Base-by-base conservation (phyloP, 164 flowering plant genomes). In the Kalanchoe fedtschenkoi region DNA sequence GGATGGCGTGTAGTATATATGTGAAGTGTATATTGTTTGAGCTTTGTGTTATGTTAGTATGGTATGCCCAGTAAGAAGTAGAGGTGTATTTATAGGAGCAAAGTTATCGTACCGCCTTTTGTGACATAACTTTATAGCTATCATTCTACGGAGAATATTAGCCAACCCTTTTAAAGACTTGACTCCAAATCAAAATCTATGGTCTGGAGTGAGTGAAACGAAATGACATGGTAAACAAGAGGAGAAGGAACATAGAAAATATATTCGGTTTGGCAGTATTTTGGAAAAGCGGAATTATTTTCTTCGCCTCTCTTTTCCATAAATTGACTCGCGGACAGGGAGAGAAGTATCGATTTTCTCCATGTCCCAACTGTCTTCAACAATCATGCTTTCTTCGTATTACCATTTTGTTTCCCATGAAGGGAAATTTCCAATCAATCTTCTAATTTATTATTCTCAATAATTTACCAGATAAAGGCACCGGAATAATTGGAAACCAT, bases 401-500 rank as follows among this genome's bases (percentile, higher is more conserved):
- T 39, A 13, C 5, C 9, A 9, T 39, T 4, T 4, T 39, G 43
- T 39, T 39, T 39, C 43, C 5, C 1, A 9, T 4, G 9, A 39
- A 9, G 43, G 13, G 4, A 39, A 2, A 9, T 39, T 39, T 39
- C 15, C 15, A 4, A 2, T 39, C 43, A 39, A 39, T 39, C 13
- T 39, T 17, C 37, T 34, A 9, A 34, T 6, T 34, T 9, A 34
- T 6, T 9, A 34, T 39, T 39, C 15, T 39, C 15, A 39, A 39
- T 39, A 39, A 13, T 39, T 39, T 9, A 39, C 43, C n/a, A 34
- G 7, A 34, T 34, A 34, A 34, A 34, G 37, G 37, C 37, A 34
- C 0, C 9, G 0, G 37, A 46, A 46, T n/a, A 46, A 2, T 28
- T 51, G 34, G 72, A 89, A 65, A 69, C 86, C 90, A 22, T 87